Evolutionary conservation across 1,284 basidiomycete genomes (phyloP).

Genomic region (Marasmius oreades): DNA sequence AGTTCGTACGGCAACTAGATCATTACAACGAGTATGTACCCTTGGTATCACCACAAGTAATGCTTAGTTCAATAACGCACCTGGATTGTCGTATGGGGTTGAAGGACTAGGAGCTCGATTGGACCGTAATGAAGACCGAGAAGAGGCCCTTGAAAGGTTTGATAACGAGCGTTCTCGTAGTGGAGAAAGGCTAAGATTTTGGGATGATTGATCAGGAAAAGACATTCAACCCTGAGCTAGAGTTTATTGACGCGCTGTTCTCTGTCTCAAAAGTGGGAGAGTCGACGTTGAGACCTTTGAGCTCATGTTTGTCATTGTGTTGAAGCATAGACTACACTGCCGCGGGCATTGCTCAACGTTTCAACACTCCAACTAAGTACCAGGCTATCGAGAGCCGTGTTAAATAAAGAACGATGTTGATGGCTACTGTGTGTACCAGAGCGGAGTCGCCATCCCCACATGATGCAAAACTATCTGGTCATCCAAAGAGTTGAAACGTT

Average conservation of each 20-base stretch:
- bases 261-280: background rate
- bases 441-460: too few species aligned
- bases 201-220: background rate
- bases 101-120: conserved; percentile 49
- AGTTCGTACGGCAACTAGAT: conserved; percentile 60
- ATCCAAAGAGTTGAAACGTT: too few species aligned
- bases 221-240: conserved; percentile 2
- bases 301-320: background rate
- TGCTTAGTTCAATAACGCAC: conserved; percentile 31
- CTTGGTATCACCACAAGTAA: background rate
- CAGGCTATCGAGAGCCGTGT: too few species aligned
- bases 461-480: too few species aligned
- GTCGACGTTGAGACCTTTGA: too few species aligned
- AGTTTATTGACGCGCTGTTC: background rate
- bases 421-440: too few species aligned
- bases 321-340: background rate
- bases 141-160: conserved; percentile 51
- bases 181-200: conserved; percentile 3
- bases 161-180: background rate
- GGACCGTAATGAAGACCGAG: conserved; percentile 50
- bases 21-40: background rate
- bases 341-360: background rate
- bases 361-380: background rate
- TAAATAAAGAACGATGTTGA: too few species aligned
- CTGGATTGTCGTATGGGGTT: conserved; percentile 51